Conservation (phyloP, 805 yeast genomes). For the Pichia nanzhaoensis region DNA sequence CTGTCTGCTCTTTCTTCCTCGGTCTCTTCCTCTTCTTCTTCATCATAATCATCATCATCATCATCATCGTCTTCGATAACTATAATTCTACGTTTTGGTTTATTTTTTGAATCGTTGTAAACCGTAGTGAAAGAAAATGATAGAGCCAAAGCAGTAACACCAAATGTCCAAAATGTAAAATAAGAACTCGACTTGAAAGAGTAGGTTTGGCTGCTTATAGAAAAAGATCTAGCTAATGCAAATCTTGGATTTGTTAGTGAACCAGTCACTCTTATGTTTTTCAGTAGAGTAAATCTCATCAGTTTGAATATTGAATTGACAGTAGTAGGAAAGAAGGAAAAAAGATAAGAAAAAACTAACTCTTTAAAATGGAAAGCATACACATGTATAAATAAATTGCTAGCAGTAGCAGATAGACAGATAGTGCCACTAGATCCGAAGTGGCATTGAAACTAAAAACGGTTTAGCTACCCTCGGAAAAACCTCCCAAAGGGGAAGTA, state of each 20-base stretch:
- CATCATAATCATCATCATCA: constrained; percentile 23
- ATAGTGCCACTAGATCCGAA: no score
- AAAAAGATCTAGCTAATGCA: not conserved
- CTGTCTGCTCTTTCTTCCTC: constrained; percentile 26
- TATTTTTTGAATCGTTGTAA: constrained; percentile 10
- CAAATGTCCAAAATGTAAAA: not conserved
- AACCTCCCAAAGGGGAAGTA: no score
- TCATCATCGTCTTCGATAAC: constrained; percentile 19
- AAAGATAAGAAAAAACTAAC: no score
- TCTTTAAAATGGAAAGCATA: no score
- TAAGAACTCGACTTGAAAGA: not conserved
- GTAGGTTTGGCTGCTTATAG: not conserved
- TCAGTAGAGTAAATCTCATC: not conserved
- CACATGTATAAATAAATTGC: no score
- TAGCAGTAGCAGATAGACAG: no score
- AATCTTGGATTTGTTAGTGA: not conserved
- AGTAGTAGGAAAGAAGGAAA: no score
- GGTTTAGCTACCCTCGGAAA: no score
- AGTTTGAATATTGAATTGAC: not conserved
- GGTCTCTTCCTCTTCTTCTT: constrained; percentile 21
- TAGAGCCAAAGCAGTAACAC: constrained; percentile 5
- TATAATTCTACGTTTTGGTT: constrained; percentile 12
- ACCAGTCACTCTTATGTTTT: not conserved
- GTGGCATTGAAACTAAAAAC: no score
- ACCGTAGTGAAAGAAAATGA: not conserved